Conservation (phyloP, 345 rosid genomes). For the Brassica carinata region DNA sequence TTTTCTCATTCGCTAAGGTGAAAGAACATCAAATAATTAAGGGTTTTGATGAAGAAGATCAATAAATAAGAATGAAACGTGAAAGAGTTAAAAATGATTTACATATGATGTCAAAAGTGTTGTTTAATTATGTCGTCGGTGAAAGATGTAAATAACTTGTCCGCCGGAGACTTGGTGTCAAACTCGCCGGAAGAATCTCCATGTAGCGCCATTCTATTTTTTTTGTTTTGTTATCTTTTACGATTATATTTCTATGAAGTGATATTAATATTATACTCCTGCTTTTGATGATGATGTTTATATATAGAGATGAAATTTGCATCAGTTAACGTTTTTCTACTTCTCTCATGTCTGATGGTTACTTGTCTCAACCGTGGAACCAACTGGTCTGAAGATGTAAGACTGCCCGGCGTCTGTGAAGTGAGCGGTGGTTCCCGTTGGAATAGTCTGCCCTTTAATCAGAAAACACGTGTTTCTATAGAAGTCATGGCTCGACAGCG, state of each 20-base stretch:
- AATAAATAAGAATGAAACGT: not conserved
- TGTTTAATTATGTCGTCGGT: constrained; percentile 9
- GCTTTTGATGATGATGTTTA: constrained; percentile 1
- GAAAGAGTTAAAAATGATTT: not conserved
- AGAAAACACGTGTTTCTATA: constrained; percentile 28
- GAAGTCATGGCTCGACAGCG: constrained; percentile 26
- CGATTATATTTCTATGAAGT: not conserved
- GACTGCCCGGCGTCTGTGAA: constrained; percentile 29
- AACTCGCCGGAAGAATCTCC: constrained; percentile 15
- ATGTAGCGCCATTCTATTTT: constrained; percentile 2
- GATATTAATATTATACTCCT: not conserved
- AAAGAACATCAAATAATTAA: not conserved
- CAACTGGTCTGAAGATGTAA: constrained; percentile 21
- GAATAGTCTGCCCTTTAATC: constrained; percentile 11
- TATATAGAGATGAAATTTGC: constrained; percentile 20
- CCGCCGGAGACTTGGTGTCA: constrained; percentile 22
- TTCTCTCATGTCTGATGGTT: not conserved
- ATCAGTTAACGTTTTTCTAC: not conserved
- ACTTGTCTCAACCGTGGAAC: constrained; percentile 23
- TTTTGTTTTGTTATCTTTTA: not conserved
- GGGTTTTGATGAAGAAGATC: not conserved
- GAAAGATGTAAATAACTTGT: constrained; percentile 14
- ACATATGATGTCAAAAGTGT: constrained; percentile 24
- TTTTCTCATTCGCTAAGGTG: constrained; percentile 18
- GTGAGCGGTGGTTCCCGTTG: constrained; percentile 23